Base-by-base conservation (phyloP, 1,284 basidiomycete species). In the Peniophora sp. region DNA sequence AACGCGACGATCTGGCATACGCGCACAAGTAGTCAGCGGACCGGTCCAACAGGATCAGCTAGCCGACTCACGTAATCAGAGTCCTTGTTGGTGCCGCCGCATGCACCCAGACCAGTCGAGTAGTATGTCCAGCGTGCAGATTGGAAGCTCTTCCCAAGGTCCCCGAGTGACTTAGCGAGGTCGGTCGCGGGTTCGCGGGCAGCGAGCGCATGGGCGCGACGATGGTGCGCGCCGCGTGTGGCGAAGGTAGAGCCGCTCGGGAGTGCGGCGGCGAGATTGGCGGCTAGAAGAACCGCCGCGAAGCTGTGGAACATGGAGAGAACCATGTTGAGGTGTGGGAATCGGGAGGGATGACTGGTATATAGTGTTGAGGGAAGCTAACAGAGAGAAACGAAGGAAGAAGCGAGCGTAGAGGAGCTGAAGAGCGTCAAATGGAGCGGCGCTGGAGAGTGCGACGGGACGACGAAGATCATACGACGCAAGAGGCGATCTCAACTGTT, bases 81-180 rank as follows among this genome's bases (percentile, higher is more conserved):
- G 47, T 58, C 55, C 3, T 47, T 55, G 57, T 71, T 70, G 8
- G 47, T 50, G 34, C 58, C 54, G 3, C 70, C 70, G 52, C 70
- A 72, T 3, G 69, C 70, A 48, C 70, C 70, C 41, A 64, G 45
- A 15, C 69, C 68, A 23, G 61, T 60, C 37, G 59, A 59, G 52
- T 64, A 70, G 54, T 57, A 68, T 14, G 67, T 68, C 54, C 69
- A 63, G n/a, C 64, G 60, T 8, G 64, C 63, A 49, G 58, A 55
- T 48, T 58, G 59, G 49, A 57, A 62, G 24, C 66, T 59, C 57
- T 61, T 32, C 6, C 27, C 27, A 12, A 32, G 27, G 12, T 32
- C 27, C 27, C 27, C 27, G 27, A 32, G 27, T 6, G 27, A 32
- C 27, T 32, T 32, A 12, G 27, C 65, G 12, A 59, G 27, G 2